phyloP scores from a whole-genome alignment of 345 rosid species.

The Brassica carinata region DNA sequence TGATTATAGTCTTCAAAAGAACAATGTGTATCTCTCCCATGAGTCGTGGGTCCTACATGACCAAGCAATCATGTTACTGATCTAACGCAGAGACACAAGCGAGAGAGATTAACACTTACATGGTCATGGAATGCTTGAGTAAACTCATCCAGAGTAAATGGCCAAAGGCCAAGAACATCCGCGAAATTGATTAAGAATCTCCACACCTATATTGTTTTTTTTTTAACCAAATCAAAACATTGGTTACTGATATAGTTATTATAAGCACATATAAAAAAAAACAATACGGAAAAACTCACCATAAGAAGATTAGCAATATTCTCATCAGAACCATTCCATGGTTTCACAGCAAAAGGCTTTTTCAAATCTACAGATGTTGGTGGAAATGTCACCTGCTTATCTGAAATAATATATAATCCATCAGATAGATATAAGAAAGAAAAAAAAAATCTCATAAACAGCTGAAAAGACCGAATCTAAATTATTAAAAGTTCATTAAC shows the following conservation, averaged over 20 bases:
- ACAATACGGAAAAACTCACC: slow-evolving; percentile 52
- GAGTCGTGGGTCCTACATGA: slow-evolving; percentile 70
- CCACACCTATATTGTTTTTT: slow-evolving; percentile 62
- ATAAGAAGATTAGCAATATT: slow-evolving; percentile 84
- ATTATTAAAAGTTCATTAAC: background rate
- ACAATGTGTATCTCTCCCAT: slow-evolving; percentile 84
- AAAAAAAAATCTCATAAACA: background rate
- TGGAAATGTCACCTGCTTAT: slow-evolving; percentile 62
- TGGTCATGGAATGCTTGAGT: slow-evolving; percentile 88
- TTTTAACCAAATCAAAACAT: slow-evolving; percentile 2
- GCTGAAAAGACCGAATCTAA: background rate
- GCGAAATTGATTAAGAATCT: slow-evolving; percentile 81
- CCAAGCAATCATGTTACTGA: slow-evolving; percentile 17
- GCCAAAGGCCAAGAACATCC: slow-evolving; percentile 88
- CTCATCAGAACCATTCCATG: slow-evolving; percentile 86
- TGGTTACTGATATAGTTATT: background rate
- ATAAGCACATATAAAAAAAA: background rate
- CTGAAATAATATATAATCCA: slow-evolving; percentile 46
- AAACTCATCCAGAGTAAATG: slow-evolving; percentile 90
- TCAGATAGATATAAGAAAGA: background rate
- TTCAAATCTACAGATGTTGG: slow-evolving; percentile 62
- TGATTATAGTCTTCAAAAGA: slow-evolving; percentile 65
- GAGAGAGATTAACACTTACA: slow-evolving; percentile 48
- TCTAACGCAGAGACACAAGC: background rate
- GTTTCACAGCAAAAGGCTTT: slow-evolving; percentile 70